Conservation (phyloP, 768 basidiomycete genomes). For the Vishniacozyma victoriae region DNA sequence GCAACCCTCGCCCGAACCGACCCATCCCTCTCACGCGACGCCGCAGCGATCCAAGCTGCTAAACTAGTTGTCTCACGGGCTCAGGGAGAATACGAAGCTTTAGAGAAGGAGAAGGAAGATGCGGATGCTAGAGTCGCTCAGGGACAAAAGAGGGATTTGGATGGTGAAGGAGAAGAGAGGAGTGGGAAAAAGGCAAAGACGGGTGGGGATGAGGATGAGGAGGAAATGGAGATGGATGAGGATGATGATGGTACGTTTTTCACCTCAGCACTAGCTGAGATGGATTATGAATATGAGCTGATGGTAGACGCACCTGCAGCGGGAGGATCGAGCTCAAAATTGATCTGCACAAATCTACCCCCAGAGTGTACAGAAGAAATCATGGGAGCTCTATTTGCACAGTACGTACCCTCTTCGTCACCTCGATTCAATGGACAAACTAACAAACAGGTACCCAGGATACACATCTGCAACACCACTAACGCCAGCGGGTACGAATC, state of each 20-base stretch:
- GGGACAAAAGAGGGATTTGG: conserved; percentile 53
- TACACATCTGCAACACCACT: conserved; percentile 67
- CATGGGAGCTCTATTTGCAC: conserved; percentile 80
- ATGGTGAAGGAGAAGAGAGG: conserved; percentile 59
- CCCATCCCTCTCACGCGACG: conserved; percentile 46
- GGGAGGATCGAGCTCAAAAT: neutral
- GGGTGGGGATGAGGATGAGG: conserved; percentile 56
- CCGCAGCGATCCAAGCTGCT: conserved; percentile 33
- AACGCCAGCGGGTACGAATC: conserved; percentile 47
- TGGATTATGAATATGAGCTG: conserved; percentile 11
- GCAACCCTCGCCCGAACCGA: conserved; percentile 75
- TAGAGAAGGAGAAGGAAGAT: conserved; percentile 55
- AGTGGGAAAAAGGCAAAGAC: conserved; percentile 57
- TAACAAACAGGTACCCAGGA: conserved; percentile 65
- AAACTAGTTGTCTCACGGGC: conserved; percentile 49
- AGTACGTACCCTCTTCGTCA: conserved; percentile 56
- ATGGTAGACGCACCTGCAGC: conserved; percentile 38
- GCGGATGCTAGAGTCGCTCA: conserved; percentile 31
- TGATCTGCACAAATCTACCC: conserved; percentile 65
- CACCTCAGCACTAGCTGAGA: neutral
- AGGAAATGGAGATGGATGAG: conserved; percentile 93
- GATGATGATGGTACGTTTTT: conserved; percentile 44
- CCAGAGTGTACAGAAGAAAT: conserved; percentile 84
- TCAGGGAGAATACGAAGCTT: conserved; percentile 50
- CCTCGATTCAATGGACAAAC: neutral